Base-by-base conservation (phyloP, 441 rosid genomes). In the Pelargonium cotyledonis region DNA sequence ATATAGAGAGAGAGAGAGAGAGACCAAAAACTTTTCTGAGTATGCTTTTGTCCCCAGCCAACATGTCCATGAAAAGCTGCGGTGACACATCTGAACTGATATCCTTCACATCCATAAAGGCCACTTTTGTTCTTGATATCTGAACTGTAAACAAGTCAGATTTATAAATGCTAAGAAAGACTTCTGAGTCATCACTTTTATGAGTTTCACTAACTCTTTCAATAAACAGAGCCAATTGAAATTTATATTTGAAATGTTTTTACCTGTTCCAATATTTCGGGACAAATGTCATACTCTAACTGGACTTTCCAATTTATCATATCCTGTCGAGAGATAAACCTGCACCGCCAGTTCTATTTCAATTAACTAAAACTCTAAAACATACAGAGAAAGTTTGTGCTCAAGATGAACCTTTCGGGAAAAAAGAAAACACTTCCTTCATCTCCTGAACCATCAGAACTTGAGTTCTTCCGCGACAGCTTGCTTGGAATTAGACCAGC, bases 91-190 rank as follows among this genome's bases (percentile, higher is more conserved):
- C 85, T 2, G 85, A 71, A 74, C 78, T 75, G 77, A 88, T 74
- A 75, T 77, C 85, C 86, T 81, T 94, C 87, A 80, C 77, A 77
- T 94, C 99, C 88, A 89, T 94, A 83, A 84, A 94, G 57, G 82
- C 88, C 65, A 80, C 84, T 77, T 82, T 85, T 77, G 75, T 86
- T 84, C 85, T 89, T 80, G 91, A 91, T 84, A 94, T 87, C 99
- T 94, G 96, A 89, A 91, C 97, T 91, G 96, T 76, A 83, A 78
- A 87, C 77, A 85, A 92, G 91, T 88, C 88, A 93, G 90, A 82
- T 80, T 62, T 85, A 83, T 82, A 83, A 86, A 70, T 73, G 80
- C 79, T 35, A 77, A 10, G 73, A 82, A 80, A 72, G 70, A 73
- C 74, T 68, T 55, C 67, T 63, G 57, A 77, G 71, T 63, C 47